Base-by-base conservation (phyloP, 257 asterid species). In the Striga asiatica region DNA sequence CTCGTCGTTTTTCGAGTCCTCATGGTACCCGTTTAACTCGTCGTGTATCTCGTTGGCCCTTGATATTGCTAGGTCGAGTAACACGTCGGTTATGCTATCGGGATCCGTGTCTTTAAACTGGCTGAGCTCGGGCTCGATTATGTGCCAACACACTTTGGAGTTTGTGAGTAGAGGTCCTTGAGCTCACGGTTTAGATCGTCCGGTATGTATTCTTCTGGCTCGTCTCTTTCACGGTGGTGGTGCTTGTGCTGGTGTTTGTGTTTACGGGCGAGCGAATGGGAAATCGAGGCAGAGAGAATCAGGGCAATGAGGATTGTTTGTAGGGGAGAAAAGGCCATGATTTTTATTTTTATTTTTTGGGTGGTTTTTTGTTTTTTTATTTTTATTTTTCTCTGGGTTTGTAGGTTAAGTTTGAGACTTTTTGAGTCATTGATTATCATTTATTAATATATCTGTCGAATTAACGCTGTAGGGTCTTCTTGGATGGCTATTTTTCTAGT, bases 131-230 rank as follows among this genome's bases (percentile, higher is more conserved):
- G 65, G 10, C 23, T 65, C 49, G 8, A 70, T 8, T 48, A 59
- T 48, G 0, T 60, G 31, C 65, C 64, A 49, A 50, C 76, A 65
- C 22, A 1, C 13, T 2, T 38, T 16, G 4, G 75, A 28, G 3
- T 49, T 38, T 12, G 71, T 59, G 60, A 58, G 60, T 71, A 53
- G 45, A 64, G 60, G 3, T 65, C 65, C 29, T 61, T 13, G n/a
- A 58, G 35, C n/a, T n/a, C n/a, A n/a, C n/a, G n/a, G n/a, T n/a
- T n/a, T n/a, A n/a, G n/a, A n/a, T n/a, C n/a, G n/a, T n/a, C n/a
- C n/a, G n/a, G n/a, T n/a, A n/a, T n/a, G n/a, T n/a, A n/a, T n/a
- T n/a, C n/a, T n/a, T n/a, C n/a, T n/a, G n/a, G n/a, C n/a, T n/a
- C n/a, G n/a, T n/a, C n/a, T n/a, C n/a, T n/a, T n/a, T n/a, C n/a